phyloP scores from a whole-genome alignment of 2,329 filamentous ascomycete species.

The Cytospora paraplurivora region DNA sequence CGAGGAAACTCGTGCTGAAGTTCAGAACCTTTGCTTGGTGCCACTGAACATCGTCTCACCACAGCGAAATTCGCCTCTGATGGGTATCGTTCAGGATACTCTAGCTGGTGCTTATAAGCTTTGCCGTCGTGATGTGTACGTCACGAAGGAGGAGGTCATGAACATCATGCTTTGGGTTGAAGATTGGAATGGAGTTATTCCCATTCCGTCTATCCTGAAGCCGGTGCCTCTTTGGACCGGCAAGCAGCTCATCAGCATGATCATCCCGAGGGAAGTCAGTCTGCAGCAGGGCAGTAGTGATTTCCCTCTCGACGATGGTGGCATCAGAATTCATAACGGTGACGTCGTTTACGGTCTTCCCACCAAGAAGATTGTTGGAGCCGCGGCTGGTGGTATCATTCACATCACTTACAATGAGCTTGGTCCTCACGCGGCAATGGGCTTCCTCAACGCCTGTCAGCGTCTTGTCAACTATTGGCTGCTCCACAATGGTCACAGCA shows the following conservation, averaged over 20 bases:
- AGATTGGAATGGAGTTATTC: slow-evolving; percentile 94
- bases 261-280: slow-evolving; percentile 85
- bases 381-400: slow-evolving; percentile 84
- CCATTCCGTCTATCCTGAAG: slow-evolving; percentile 90
- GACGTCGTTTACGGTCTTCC: slow-evolving; percentile 89
- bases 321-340: slow-evolving; percentile 80
- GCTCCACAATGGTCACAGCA: slow-evolving; percentile 93
- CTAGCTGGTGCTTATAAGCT: slow-evolving; percentile 97
- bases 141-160: slow-evolving; percentile 91
- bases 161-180: slow-evolving; percentile 97
- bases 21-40: slow-evolving; percentile 95
- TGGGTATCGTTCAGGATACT: slow-evolving; percentile 99
- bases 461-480: slow-evolving; percentile 97
- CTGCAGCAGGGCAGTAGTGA: slow-evolving; percentile 67
- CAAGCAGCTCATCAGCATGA: slow-evolving; percentile 95
- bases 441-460: slow-evolving; percentile 94
- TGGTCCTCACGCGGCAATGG: slow-evolving; percentile 81
- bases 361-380: slow-evolving; percentile 93
- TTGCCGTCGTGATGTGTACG: slow-evolving; percentile 86
- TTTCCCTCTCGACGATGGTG: slow-evolving; percentile 71
- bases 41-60: slow-evolving; percentile 97
- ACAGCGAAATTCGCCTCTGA: slow-evolving; percentile 92
- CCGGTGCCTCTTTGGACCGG: slow-evolving; percentile 94
- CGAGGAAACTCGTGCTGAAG: slow-evolving; percentile 93
- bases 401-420: slow-evolving; percentile 97